A percentile compares a stretch with the other conserved stretches of the same genome.
Evolutionary conservation across 495 filamentous ascomycete genomes (phyloP).

Genomic region (Aspergillus asperescens): DNA sequence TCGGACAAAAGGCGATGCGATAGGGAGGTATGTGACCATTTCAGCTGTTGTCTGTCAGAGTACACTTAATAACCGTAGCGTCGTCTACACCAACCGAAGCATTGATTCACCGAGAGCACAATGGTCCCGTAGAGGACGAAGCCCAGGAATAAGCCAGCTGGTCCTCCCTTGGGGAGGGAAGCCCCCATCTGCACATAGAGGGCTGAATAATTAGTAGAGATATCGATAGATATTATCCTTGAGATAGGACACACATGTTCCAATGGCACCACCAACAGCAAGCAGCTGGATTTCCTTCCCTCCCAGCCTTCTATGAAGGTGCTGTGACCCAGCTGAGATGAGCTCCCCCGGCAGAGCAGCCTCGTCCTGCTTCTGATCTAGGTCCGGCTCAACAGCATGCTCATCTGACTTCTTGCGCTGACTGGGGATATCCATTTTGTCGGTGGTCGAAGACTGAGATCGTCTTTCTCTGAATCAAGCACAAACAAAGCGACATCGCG

Average conservation of each 20-base stretch:
- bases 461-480: too few relatives aligned
- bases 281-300: slow-evolving; percentile 64
- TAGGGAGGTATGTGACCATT: slow-evolving; percentile 73
- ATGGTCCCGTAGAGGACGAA: slow-evolving; percentile 47
- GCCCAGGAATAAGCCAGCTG: slow-evolving; percentile 65
- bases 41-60: slow-evolving; percentile 48
- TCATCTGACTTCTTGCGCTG: background rate
- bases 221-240: too few relatives aligned
- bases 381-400: background rate
- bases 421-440: background rate
- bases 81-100: slow-evolving; percentile 49
- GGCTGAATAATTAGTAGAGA: too few relatives aligned
- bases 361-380: background rate
- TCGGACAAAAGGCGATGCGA: slow-evolving; percentile 74
- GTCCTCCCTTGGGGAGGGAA: slow-evolving; percentile 63
- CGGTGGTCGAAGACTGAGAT: too few relatives aligned
- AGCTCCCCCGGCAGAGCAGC: background rate
- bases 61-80: too few relatives aligned
- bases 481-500: too few relatives aligned
- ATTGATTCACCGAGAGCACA: slow-evolving; percentile 29
- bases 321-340: slow-evolving; percentile 27
- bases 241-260: slow-evolving; percentile 43
- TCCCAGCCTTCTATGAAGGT: slow-evolving; percentile 49
- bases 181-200: slow-evolving; percentile 68
- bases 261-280: slow-evolving; percentile 67